Percentiles rank a stretch among this genome's conserved stretches.
Evolutionary conservation across 148 eudicot genomes (phyloP).

Genomic region (Vaccinium corymbosum): DNA sequence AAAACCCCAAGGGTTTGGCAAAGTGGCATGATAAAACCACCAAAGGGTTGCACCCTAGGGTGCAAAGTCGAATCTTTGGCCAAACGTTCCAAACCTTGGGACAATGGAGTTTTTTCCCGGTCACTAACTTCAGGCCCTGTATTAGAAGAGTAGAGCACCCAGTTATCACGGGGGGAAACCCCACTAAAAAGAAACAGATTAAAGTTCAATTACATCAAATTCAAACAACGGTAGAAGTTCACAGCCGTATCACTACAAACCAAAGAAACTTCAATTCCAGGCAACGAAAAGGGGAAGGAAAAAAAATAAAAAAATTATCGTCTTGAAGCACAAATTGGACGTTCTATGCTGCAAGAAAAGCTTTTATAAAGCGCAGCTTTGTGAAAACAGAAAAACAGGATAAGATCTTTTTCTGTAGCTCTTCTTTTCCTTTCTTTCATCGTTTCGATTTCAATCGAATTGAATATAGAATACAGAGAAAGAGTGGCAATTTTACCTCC

Average conservation of each 20-base stretch:
- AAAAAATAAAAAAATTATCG: not conserved
- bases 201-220: not conserved
- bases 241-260: not conserved
- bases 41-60: too few relatives aligned
- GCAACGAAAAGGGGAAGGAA: not conserved
- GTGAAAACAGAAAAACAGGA: not conserved
- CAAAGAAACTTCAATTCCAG: too few relatives aligned
- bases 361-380: too few relatives aligned
- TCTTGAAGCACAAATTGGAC: not conserved
- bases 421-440: not conserved
- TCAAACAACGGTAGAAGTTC: not conserved
- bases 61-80: too few relatives aligned
- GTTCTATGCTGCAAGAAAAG: not conserved
- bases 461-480: not conserved
- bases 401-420: not conserved
- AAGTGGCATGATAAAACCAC: too few relatives aligned
- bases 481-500: conserved; percentile 13
- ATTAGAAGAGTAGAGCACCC: too few relatives aligned
- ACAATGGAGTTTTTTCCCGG: too few relatives aligned
- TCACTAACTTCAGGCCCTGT: too few relatives aligned
- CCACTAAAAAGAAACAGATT: not conserved
- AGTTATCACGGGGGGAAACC: too few relatives aligned
- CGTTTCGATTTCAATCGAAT: not conserved
- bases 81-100: too few relatives aligned
- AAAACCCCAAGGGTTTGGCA: too few relatives aligned